Percentiles rank a stretch among this genome's conserved stretches.
Evolutionary conservation across 2,329 filamentous ascomycete species (phyloP).

Genomic region (Pestalotiopsis sp.): DNA sequence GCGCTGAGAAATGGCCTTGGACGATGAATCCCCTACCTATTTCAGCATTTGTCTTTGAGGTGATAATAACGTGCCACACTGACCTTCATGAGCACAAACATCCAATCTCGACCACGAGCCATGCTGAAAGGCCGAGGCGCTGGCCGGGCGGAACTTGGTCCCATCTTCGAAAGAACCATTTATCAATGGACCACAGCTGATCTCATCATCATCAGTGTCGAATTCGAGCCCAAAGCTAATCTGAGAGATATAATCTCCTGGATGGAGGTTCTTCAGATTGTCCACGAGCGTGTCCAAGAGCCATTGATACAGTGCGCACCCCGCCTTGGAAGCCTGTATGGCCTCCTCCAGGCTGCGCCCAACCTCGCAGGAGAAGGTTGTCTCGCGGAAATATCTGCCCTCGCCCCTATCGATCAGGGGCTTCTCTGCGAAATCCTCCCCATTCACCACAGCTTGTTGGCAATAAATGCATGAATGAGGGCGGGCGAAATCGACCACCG

Average conservation of each 20-base stretch:
- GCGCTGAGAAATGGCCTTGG: background rate
- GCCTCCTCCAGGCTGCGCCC: background rate
- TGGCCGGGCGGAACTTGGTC: background rate
- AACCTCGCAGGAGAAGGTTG: background rate
- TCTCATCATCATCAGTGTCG: background rate
- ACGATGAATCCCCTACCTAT: background rate
- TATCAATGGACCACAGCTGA: background rate
- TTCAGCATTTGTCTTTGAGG: background rate
- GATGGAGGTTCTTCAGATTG: background rate
- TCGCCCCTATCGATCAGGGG: background rate
- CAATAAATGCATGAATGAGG: background rate
- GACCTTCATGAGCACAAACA: background rate
- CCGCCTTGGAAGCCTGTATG: background rate
- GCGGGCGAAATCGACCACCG: background rate
- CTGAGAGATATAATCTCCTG: background rate
- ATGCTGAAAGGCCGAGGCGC: no score
- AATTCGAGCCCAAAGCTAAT: background rate
- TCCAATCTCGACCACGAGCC: background rate
- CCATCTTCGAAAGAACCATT: background rate
- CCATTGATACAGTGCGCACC: background rate
- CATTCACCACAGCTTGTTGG: background rate
- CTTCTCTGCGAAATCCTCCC: background rate
- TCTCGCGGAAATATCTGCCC: background rate
- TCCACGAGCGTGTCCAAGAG: background rate
- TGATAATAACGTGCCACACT: background rate